Evolutionary conservation across 805 yeast species (phyloP).

Genomic region (Myxozyma kluyveri): DNA sequence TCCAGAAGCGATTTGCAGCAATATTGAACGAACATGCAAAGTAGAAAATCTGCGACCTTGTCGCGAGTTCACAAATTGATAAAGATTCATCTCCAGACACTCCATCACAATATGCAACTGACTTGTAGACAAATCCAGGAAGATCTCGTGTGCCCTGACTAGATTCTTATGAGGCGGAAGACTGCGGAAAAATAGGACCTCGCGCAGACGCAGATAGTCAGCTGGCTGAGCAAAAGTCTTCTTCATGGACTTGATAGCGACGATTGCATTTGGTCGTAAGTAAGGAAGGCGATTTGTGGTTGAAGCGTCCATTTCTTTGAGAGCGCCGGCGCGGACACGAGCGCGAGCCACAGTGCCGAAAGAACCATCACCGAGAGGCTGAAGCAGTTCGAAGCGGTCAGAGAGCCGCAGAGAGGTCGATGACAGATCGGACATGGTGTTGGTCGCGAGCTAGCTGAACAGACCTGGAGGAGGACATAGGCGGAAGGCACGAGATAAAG

Average conservation of each 20-base stretch:
- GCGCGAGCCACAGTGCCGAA: constrained; percentile 38
- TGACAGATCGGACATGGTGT: not conserved
- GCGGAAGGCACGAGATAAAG: too few species aligned
- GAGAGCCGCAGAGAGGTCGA: constrained; percentile 12
- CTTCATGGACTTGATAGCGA: constrained; percentile 82
- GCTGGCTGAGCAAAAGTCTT: constrained; percentile 51
- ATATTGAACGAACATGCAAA: constrained; percentile 5
- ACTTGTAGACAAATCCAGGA: constrained; percentile 59
- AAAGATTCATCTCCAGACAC: constrained; percentile 75
- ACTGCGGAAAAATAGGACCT: constrained; percentile 36
- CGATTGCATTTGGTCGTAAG: constrained; percentile 35
- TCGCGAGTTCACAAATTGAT: constrained; percentile 43
- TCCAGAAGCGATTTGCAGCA: constrained; percentile 65
- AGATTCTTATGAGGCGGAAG: constrained; percentile 68
- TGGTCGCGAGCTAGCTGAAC: not conserved
- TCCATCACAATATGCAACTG: constrained; percentile 85
- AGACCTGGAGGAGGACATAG: not conserved
- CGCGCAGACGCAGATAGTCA: constrained; percentile 49
- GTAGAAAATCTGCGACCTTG: constrained; percentile 2
- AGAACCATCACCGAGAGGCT: constrained; percentile 35
- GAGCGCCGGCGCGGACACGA: constrained; percentile 9
- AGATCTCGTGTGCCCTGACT: constrained; percentile 74
- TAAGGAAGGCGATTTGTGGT: not conserved
- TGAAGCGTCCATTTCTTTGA: not conserved
- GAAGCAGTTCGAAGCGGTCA: constrained; percentile 30